These are phyloP conservation scores for Solanum piurae DNA, from an alignment of 257 asterid species.

Conservation along the genomic window DNA sequence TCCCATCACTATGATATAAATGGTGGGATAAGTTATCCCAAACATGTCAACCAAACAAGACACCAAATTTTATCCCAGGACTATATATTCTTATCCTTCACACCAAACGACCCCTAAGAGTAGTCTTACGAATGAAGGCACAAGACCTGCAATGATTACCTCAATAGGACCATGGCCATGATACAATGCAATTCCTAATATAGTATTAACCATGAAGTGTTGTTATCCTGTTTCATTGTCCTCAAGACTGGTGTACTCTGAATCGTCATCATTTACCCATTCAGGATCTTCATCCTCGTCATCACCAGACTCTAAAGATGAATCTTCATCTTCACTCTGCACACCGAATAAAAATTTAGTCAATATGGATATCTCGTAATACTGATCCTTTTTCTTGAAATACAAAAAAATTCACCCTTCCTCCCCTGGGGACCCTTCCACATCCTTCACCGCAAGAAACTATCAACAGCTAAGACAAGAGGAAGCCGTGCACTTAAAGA, in stretches of 20 bases:
- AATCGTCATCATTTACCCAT: constrained; percentile 17
- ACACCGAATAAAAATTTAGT: not conserved
- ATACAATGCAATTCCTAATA: not conserved
- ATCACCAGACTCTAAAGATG: constrained; percentile 26
- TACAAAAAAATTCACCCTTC: not conserved
- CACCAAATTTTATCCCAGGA: too few relatives aligned
- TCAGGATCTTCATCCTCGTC: constrained; percentile 42
- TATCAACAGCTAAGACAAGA: not conserved
- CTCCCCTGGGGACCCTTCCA: not conserved
- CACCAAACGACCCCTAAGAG: not conserved
- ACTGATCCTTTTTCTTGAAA: not conserved
- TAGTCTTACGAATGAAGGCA: not conserved
- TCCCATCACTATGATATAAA: too few relatives aligned
- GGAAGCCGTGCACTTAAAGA: not conserved
- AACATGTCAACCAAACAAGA: too few relatives aligned
- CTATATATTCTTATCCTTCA: too few relatives aligned
- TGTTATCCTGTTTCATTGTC: not conserved
- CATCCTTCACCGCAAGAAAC: not conserved
- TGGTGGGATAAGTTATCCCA: too few relatives aligned
- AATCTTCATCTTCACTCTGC: constrained; percentile 60
- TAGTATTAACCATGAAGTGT: not conserved
- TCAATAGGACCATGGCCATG: not conserved
- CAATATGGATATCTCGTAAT: not conserved
- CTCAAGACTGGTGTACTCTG: constrained; percentile 8
- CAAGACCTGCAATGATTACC: not conserved